phyloP scores from a whole-genome alignment of 345 rosid species.

The Anacardium occidentale region DNA sequence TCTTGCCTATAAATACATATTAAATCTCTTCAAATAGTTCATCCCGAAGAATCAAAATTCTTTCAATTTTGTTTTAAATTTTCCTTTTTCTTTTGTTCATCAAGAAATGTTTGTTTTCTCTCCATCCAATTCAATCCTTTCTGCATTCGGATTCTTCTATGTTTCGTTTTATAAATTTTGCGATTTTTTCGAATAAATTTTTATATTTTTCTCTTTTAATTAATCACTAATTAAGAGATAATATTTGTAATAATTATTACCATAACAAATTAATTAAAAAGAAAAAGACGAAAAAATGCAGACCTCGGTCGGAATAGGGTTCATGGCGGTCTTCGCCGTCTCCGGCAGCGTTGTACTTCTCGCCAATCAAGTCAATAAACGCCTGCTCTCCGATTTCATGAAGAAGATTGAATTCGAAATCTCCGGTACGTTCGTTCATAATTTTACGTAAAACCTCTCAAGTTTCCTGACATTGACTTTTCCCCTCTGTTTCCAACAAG shows the following conservation, averaged over 20 bases:
- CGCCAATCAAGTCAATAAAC: conserved; percentile 59
- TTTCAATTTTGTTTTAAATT: background rate
- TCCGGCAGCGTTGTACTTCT: conserved; percentile 76
- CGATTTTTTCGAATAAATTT: background rate
- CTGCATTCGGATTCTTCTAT: background rate
- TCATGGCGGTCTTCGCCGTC: conserved; percentile 70
- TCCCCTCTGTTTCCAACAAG: too few relatives aligned
- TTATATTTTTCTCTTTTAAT: too few relatives aligned
- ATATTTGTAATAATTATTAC: too few relatives aligned
- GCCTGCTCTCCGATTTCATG: conserved; percentile 72
- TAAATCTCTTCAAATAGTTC: background rate
- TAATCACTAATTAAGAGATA: too few relatives aligned
- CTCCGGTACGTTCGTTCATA: conserved; percentile 22
- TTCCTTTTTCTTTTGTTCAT: background rate
- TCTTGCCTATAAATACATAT: background rate
- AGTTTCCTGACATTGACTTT: too few relatives aligned
- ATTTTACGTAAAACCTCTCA: too few relatives aligned
- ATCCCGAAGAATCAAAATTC: background rate
- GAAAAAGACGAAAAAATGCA: conserved; percentile 29
- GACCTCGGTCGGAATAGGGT: conserved; percentile 42
- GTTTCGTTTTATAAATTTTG: background rate
- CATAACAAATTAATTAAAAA: too few relatives aligned
- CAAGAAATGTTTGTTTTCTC: conserved; percentile 14
- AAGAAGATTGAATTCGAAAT: conserved; percentile 60
- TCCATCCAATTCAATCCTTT: background rate